Evolutionary conservation across 768 basidiomycete genomes (phyloP), one percentile per base, ranked within the genome.

Genomic region (Lactarius sp.): DNA sequence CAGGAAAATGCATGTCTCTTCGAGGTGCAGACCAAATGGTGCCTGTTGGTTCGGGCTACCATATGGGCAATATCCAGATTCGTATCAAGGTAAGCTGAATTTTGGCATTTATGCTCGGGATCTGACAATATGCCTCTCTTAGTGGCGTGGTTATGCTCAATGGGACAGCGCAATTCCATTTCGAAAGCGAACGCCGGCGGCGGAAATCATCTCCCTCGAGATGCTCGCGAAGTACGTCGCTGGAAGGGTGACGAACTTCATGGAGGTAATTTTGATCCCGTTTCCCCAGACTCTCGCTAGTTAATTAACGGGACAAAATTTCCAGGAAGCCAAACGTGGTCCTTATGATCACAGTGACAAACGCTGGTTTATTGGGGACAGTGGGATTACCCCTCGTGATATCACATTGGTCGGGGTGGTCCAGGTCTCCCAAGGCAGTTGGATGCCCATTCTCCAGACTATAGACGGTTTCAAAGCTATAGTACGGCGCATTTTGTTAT

Each of bases 391-490:
- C 8, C 39, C 47, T 31, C 0, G 1, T 0, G 4, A 60, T 6
- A 10, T 64, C 49, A 22, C 16, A 14, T 51, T 64, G 49, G 51
- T 64, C 8, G 63, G 63, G 18, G 41, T 31, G 1, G 49, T 64
- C n/a, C 58, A 64, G 0, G 63, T 64, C 18, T 64, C 63, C 4
- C 59, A 56, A 60, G 63, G 63, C 6, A 64, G 63, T 39, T 64
- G 63, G 63, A 64, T 60, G 63, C 63, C 63, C 1, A 64, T 64
- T 56, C 63, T 64, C 47, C 63, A 60, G 20, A 18, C 22, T 22
- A 22, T 2, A 22, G 2, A 22, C 1, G 22, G 22, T 22, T 22
- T 22, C 22, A 2, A 22, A 22, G 22, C 22, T 2, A 22, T 22
- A 22, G 22, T 22, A 22, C 22, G 22, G 22, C 22, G 22, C 22